Evolutionary conservation across 176 grass and related monocot species (phyloP), one percentile per base, ranked within the genome.

Genomic region (Raddia guianensis): DNA sequence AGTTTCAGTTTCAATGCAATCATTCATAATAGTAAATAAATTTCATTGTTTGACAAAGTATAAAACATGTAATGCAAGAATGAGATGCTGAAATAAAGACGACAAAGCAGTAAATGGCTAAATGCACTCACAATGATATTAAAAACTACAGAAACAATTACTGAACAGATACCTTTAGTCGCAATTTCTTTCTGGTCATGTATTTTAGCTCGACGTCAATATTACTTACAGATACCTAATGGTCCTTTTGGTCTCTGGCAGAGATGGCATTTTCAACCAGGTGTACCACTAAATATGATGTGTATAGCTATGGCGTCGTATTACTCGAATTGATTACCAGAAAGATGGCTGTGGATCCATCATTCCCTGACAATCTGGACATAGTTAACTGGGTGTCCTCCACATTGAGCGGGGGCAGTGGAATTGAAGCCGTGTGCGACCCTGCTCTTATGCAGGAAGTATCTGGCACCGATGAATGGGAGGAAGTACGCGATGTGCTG

Each of bases 231-330:
- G 18, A 15, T 70, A 57, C 37, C 37, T 74, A 21, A 90, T 47
- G 12, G 63, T n/a, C 1, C 1, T 0, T 66, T 27, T 27, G 27
- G 27, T 76, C n/a, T 44, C 21, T 18, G 19, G 72, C 81, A 97
- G 94, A 97, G 73, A 37, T 86, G 32, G 94, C 94, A 51, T 97
- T 87, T 51, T 84, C 91, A 49, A 91, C 85, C 32, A 93, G 67
- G 13, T 85, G 51, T 71, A 79, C 53, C 74, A 77, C 56, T 10
- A 72, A 94, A 73, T 91, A 81, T 0, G 89, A 94, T 68, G 92
- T 94, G 40, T 94, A 94, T 60, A 97, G 94, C 77, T 94, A 97
- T 16, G 94, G 94, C 15, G 89, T 97, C 0, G 91, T 97, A 33
- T 50, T 97, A 2, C 94, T 97, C 0, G 94, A 94, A 83, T 62